Evolutionary conservation across 306 rosid genomes (phyloP).

Genomic region (Medicago lupulina): DNA sequence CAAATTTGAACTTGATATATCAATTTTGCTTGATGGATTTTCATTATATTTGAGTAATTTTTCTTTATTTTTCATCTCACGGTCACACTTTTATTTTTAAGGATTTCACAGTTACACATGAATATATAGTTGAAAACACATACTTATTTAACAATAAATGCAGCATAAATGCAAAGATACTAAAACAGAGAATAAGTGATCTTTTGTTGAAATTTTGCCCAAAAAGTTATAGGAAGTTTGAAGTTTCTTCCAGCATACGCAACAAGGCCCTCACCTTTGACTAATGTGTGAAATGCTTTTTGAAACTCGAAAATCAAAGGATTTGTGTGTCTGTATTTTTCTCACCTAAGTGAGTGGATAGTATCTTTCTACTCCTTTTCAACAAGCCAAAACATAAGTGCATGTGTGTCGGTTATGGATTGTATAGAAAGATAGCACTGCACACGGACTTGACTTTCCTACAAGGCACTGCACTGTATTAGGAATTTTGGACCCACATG

Average conservation of each 20-base stretch:
- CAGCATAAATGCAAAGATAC: not conserved
- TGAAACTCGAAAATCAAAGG: slow-evolving; percentile 31
- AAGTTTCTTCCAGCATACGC: slow-evolving; percentile 51
- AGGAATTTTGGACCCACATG: slow-evolving; percentile 49
- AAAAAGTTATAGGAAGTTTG: slow-evolving; percentile 42
- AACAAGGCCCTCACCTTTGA: slow-evolving; percentile 53
- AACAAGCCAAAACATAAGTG: slow-evolving; percentile 54
- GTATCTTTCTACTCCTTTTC: slow-evolving; percentile 40
- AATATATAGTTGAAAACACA: too few species aligned
- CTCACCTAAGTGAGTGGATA: slow-evolving; percentile 41
- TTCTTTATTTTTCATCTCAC: too few species aligned
- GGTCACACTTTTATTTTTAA: too few species aligned
- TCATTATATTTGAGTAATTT: too few species aligned
- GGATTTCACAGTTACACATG: too few species aligned
- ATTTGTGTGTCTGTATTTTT: slow-evolving; percentile 33
- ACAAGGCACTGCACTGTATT: slow-evolving; percentile 16
- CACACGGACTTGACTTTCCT: slow-evolving; percentile 51
- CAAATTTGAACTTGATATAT: too few species aligned
- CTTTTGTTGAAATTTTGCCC: not conserved
- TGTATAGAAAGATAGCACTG: slow-evolving; percentile 22
- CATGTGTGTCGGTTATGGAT: slow-evolving; percentile 53
- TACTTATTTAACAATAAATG: not conserved
- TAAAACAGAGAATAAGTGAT: not conserved
- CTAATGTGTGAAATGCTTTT: slow-evolving; percentile 51
- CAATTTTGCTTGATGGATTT: too few species aligned